Percentiles rank a stretch among this genome's conserved stretches.
phyloP scores from a whole-genome alignment of 768 basidiomycete species.

The Russula abietina region DNA sequence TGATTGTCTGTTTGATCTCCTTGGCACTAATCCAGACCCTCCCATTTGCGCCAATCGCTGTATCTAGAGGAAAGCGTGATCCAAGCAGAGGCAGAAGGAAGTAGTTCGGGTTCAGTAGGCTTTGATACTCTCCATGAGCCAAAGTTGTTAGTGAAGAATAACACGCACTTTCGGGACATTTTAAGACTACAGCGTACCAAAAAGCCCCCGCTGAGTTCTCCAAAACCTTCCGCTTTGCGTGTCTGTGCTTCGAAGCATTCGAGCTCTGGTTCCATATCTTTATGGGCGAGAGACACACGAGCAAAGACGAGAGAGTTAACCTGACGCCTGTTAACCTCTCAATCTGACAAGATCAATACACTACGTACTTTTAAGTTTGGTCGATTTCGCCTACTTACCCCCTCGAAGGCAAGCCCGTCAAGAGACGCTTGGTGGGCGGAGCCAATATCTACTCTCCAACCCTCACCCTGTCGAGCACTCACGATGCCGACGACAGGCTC shows the following conservation, averaged over 20 bases:
- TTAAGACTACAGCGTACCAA: slow-evolving; percentile 74
- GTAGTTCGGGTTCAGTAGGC: slow-evolving; percentile 73
- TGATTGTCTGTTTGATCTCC: slow-evolving; percentile 67
- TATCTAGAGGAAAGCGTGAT: slow-evolving; percentile 76
- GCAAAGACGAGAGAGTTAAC: slow-evolving; percentile 89
- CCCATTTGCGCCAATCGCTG: slow-evolving; percentile 87
- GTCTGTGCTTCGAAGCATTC: slow-evolving; percentile 95
- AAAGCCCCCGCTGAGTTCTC: slow-evolving; percentile 88
- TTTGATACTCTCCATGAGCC: slow-evolving; percentile 30
- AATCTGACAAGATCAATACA: not conserved
- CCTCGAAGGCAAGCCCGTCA: slow-evolving; percentile 91
- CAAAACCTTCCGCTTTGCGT: slow-evolving; percentile 87
- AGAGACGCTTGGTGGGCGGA: slow-evolving; percentile 78
- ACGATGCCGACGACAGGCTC: slow-evolving; percentile 87
- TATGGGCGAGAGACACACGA: slow-evolving; percentile 86
- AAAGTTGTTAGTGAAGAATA: not conserved
- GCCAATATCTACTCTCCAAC: slow-evolving; percentile 92
- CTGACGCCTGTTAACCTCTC: slow-evolving; percentile 37
- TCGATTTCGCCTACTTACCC: slow-evolving; percentile 89
- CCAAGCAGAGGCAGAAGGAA: slow-evolving; percentile 81
- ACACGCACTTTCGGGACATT: slow-evolving; percentile 76
- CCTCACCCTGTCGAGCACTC: slow-evolving; percentile 75
- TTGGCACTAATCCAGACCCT: slow-evolving; percentile 83
- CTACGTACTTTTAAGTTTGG: slow-evolving; percentile 79
- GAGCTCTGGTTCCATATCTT: slow-evolving; percentile 97